A percentile compares a stretch with the other conserved stretches of the same genome.
Conservation (phyloP, 2,329 filamentous ascomycete species). For the Metarhizium rileyi region DNA sequence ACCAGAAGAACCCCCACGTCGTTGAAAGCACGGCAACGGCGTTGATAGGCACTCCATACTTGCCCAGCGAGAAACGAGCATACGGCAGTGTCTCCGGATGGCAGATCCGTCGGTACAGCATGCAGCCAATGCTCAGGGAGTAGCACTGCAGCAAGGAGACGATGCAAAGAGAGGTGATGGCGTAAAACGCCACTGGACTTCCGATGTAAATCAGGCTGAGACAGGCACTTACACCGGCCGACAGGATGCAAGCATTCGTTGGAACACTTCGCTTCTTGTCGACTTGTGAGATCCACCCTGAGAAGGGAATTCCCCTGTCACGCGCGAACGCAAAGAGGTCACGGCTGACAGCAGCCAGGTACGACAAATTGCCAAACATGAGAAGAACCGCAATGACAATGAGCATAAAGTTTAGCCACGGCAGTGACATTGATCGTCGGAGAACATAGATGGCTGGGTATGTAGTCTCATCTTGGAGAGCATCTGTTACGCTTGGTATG, state of each 20-base stretch:
- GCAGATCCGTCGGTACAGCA: not conserved
- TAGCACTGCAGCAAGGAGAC: not conserved
- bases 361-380: not conserved
- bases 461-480: not conserved
- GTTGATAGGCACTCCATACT: not conserved
- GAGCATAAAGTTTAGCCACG: no score
- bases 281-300: not conserved
- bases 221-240: not conserved
- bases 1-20: not conserved
- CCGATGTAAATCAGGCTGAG: slow-evolving; percentile 1
- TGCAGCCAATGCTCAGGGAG: not conserved
- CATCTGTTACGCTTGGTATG: not conserved
- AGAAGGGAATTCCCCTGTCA: not conserved
- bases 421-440: not conserved
- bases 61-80: not conserved
- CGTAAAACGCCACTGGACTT: not conserved
- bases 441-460: slow-evolving; percentile 1
- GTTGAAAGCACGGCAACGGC: not conserved
- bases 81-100: not conserved
- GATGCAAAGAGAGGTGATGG: not conserved
- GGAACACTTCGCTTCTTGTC: not conserved
- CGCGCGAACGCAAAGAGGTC: not conserved
- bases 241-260: not conserved
- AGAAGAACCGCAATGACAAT: no score
- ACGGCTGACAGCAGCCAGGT: not conserved